phyloP scores from a whole-genome alignment of 2,329 filamentous ascomycete species.

The Stagonosporopsis chrysanthemi region DNA sequence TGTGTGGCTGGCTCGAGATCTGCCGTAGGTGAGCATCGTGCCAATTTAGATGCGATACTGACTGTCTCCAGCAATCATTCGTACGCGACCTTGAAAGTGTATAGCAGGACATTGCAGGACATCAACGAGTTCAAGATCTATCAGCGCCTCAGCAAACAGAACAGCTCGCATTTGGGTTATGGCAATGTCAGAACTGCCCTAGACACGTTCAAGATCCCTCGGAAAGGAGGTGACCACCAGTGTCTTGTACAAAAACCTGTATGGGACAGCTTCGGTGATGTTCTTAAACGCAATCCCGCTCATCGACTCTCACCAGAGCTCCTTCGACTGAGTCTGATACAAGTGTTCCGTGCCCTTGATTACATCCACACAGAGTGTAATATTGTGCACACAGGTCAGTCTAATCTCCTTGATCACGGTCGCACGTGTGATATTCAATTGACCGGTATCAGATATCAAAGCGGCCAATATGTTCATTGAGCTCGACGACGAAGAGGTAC shows the following conservation, averaged over 20 bases:
- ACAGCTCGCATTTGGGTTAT: conserved; percentile 39
- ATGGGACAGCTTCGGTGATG: conserved; percentile 53
- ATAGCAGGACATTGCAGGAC: conserved; percentile 1
- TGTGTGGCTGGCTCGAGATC: conserved; percentile 27
- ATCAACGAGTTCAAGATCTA: conserved; percentile 17
- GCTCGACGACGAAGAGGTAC: conserved; percentile 45
- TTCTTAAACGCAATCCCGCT: conserved; percentile 49
- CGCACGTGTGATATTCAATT: neutral
- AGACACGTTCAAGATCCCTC: conserved; percentile 41
- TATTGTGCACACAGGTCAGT: conserved; percentile 55
- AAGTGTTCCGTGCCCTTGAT: conserved; percentile 53
- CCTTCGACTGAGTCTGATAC: conserved; percentile 49
- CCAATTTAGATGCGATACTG: neutral
- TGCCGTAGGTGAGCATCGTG: conserved; percentile 12
- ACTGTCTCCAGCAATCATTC: conserved; percentile 12
- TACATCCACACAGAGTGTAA: conserved; percentile 53
- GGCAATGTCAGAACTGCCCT: conserved; percentile 42
- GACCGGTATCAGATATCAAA: conserved; percentile 51
- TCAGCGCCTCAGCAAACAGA: conserved; percentile 19
- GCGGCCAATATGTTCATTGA: conserved; percentile 53
- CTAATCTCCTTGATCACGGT: neutral
- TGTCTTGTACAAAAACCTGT: conserved; percentile 50
- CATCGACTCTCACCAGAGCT: conserved; percentile 51
- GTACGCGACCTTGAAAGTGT: conserved; percentile 22
- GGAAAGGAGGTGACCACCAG: conserved; percentile 40